Evolutionary conservation across 1,139 yeast species (phyloP).

Genomic region (Kodamaea arcana): DNA sequence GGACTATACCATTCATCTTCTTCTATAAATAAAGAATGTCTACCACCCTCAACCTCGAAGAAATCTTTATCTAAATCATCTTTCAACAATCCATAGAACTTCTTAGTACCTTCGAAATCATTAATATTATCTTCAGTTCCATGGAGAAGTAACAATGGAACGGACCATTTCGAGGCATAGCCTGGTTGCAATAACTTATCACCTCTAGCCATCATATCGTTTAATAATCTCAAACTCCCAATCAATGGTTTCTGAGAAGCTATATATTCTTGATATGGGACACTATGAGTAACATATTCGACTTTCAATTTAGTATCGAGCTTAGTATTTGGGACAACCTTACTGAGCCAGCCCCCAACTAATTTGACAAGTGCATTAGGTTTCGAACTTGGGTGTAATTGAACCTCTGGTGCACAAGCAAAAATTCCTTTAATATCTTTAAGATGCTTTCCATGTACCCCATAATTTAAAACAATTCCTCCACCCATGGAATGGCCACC

Average conservation of each 20-base stretch:
- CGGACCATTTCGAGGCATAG: conserved; percentile 43
- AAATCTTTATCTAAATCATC: conserved; percentile 26
- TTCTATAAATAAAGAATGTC: conserved; percentile 47
- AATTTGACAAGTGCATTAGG: conserved; percentile 49
- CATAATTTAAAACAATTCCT: conserved; percentile 72
- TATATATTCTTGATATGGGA: conserved; percentile 44
- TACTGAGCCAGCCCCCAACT: conserved; percentile 45
- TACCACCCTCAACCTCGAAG: conserved; percentile 27
- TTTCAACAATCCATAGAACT: conserved; percentile 38
- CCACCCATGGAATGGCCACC: conserved; percentile 97
- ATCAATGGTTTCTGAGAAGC: conserved; percentile 37
- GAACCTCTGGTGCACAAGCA: conserved; percentile 65
- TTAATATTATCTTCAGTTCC: conserved; percentile 46
- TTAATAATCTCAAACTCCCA: conserved; percentile 38
- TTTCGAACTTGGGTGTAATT: conserved; percentile 52
- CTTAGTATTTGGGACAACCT: conserved; percentile 49
- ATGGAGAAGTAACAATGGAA: conserved; percentile 24
- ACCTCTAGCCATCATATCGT: conserved; percentile 69
- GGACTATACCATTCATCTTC: conserved; percentile 29
- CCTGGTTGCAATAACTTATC: conserved; percentile 41
- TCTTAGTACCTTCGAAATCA: conserved; percentile 48
- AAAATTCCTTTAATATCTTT: conserved; percentile 53
- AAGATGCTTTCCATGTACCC: conserved; percentile 57
- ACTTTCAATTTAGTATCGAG: conserved; percentile 54
- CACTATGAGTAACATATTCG: conserved; percentile 55